Evolutionary conservation across 2,329 filamentous ascomycete genomes (phyloP), one percentile per base, ranked within the genome.

Genomic region (Didymella segeticola): DNA sequence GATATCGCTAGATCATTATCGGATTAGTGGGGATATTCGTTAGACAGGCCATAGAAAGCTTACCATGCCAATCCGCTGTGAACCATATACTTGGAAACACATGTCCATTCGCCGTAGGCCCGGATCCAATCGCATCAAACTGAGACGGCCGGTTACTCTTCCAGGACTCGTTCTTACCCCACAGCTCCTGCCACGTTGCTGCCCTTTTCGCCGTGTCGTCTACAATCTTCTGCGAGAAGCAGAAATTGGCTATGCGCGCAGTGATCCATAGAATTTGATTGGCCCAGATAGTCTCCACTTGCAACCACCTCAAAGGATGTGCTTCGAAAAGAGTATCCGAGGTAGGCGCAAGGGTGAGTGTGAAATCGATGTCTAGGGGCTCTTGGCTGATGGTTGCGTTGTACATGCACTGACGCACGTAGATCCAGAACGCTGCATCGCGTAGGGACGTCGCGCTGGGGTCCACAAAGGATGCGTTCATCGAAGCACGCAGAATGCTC

Each of bases 401-500:
- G 43, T 70, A 71, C 8, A 72, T 57, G 36, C 61, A 66, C 43
- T 72, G 69, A 7, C 67, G 63, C 10, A 72, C 67, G 33, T 72
- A 69, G 12, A 72, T 57, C 68, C 67, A 71, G 31, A 71, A 72
- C 4, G 66, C 64, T n/a, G 69, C 68, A 12, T 71, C 66, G 15
- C 67, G 66, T 6, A 71, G 46, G 3, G 69, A 66, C 6, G 68
- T 61, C 9, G 67, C 66, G 5, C 64, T 65, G 3, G 68, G 69
- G 50, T 72, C 68, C 12, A 70, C 59, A 27, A 43, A 61, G 20
- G 61, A 43, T 25, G 62, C 14, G n/a, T 48, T 43, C 22, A 66
- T 67, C 5, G 67, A 68, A 0, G 63, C 61, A 12, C 65, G 65
- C 17, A 72, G 59, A 8, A 71, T 69, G 26, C 67, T 66, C 5